phyloP scores from a whole-genome alignment of 768 basidiomycete genomes.

The Austroboletus eburneus region DNA sequence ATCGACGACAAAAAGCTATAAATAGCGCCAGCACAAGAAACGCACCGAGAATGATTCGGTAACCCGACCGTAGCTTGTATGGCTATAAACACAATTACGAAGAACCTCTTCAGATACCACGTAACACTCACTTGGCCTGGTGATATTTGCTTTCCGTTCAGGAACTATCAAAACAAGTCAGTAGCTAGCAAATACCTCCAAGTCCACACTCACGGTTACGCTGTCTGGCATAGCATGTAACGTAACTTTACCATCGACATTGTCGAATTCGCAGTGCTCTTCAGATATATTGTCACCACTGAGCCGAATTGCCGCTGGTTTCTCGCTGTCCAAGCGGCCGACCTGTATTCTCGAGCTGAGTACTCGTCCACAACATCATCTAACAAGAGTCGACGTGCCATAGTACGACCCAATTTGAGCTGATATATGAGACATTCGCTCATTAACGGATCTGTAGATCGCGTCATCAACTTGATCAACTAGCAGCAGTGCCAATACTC shows the following conservation, averaged over 20 bases:
- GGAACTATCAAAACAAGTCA: slow-evolving; percentile 50
- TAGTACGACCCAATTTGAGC: slow-evolving; percentile 79
- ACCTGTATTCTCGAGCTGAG: slow-evolving; percentile 45
- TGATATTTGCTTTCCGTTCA: slow-evolving; percentile 88
- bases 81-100: slow-evolving; percentile 38
- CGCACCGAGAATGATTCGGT: slow-evolving; percentile 91
- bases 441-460: slow-evolving; percentile 80
- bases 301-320: slow-evolving; percentile 82
- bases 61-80: slow-evolving; percentile 88
- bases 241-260: slow-evolving; percentile 77
- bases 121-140: slow-evolving; percentile 60
- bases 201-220: slow-evolving; percentile 59
- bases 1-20: slow-evolving; percentile 1
- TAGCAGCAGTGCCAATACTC: slow-evolving; percentile 16
- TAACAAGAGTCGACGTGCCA: slow-evolving; percentile 42
- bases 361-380: slow-evolving; percentile 1
- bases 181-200: slow-evolving; percentile 4
- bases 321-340: slow-evolving; percentile 81
- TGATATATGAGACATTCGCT: slow-evolving; percentile 94
- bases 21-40: background rate
- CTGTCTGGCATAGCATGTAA: slow-evolving; percentile 77
- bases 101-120: background rate
- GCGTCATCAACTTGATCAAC: slow-evolving; percentile 4
- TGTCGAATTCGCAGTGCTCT: slow-evolving; percentile 92
- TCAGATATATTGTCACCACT: slow-evolving; percentile 90